These are phyloP conservation scores for Cryptosporidium canis DNA, from an alignment of 169 alveolate genomes.

Conservation along the genomic window DNA sequence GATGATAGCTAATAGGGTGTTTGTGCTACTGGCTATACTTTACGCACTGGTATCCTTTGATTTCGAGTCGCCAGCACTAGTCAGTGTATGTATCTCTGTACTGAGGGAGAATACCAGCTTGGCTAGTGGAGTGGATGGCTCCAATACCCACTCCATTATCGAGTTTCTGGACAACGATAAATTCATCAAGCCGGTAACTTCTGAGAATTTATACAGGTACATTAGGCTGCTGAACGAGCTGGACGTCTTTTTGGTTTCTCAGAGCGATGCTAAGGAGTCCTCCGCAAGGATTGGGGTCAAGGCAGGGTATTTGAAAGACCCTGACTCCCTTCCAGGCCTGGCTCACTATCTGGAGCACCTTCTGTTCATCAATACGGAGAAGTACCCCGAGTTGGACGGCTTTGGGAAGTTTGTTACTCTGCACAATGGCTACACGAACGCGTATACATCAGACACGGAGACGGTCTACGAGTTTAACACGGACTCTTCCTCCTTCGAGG, in stretches of 20 bases:
- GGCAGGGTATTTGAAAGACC: conserved; percentile 81
- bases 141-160: background rate
- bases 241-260: conserved; percentile 78
- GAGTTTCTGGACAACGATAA: background rate
- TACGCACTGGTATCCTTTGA: background rate
- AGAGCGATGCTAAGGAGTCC: conserved; percentile 77
- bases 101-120: background rate
- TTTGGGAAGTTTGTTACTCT: conserved; percentile 73
- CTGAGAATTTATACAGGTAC: conserved; percentile 38
- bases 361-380: conserved; percentile 84
- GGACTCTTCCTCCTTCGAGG: conserved; percentile 75
- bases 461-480: conserved; percentile 80
- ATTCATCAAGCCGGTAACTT: conserved; percentile 13
- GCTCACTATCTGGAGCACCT: conserved; percentile 90
- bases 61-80: background rate
- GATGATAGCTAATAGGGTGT: background rate
- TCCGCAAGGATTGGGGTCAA: conserved; percentile 82
- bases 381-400: conserved; percentile 82
- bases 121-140: background rate
- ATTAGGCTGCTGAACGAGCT: conserved; percentile 78
- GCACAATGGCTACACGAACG: conserved; percentile 82
- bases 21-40: background rate
- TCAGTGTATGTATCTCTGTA: background rate
- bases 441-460: conserved; percentile 77
- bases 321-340: conserved; percentile 80